A percentile compares a stretch with the other conserved stretches of the same genome.
Conservation (phyloP, 768 basidiomycete genomes). For the Kwoniella sp. region DNA sequence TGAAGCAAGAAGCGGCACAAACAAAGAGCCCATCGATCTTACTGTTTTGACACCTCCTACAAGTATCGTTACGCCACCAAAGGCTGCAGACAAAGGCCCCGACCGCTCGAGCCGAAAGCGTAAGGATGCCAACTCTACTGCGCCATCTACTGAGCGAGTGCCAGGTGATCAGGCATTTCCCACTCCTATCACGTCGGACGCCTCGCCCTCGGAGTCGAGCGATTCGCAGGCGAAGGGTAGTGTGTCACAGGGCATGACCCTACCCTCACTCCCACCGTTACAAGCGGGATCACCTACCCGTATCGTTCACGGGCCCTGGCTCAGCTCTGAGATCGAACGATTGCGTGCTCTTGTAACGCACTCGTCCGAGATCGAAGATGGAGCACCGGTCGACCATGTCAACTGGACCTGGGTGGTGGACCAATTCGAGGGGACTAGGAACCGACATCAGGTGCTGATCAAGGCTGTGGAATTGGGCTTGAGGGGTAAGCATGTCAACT, state of each 20-base stretch:
- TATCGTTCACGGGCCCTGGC: conserved; percentile 10
- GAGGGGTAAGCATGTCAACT: conserved; percentile 21
- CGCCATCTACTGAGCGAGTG: too few species aligned
- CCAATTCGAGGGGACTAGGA: conserved; percentile 31
- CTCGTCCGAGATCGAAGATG: conserved; percentile 7
- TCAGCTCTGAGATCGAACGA: conserved; percentile 4
- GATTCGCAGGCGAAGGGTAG: too few species aligned
- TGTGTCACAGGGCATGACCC: not conserved
- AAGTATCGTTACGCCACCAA: not conserved
- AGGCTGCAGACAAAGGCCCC: too few species aligned
- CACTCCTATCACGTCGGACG: too few species aligned
- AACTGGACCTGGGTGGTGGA: conserved; percentile 34
- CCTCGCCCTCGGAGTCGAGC: too few species aligned
- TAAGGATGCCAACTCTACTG: too few species aligned
- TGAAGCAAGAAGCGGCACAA: not conserved
- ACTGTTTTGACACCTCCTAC: conserved; percentile 5
- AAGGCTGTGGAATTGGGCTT: conserved; percentile 38
- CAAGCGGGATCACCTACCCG: not conserved
- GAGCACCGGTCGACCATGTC: conserved; percentile 13
- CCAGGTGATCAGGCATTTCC: too few species aligned
- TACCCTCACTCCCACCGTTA: not conserved
- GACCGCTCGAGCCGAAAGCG: too few species aligned
- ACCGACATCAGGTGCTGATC: conserved; percentile 35
- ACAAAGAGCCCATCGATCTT: conserved; percentile 2
- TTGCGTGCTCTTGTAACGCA: conserved; percentile 2